Conservation (phyloP, 306 rosid species). For the Dalbergia cultrata region DNA sequence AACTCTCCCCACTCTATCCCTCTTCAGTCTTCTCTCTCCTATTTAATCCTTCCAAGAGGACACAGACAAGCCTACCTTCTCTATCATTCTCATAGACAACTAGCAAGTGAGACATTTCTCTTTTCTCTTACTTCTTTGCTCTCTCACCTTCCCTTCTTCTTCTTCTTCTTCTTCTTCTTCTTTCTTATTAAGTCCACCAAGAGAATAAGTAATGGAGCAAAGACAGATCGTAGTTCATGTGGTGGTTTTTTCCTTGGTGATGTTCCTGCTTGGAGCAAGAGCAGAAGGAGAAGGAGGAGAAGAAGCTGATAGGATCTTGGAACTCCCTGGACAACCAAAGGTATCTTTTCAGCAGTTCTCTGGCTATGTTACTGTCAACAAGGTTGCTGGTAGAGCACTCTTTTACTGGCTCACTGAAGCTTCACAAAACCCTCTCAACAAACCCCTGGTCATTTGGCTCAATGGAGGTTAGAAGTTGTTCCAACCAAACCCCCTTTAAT, state of each 20-base stretch:
- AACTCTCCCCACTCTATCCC: not conserved
- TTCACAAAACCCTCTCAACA: constrained; percentile 56
- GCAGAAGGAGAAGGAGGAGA: constrained; percentile 51
- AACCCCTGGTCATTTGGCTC: constrained; percentile 94
- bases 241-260: constrained; percentile 45
- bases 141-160: constrained; percentile 5
- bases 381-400: constrained; percentile 87
- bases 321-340: constrained; percentile 91
- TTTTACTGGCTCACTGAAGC: constrained; percentile 99
- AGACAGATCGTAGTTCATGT: constrained; percentile 55
- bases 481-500: not conserved
- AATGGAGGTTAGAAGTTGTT: constrained; percentile 77
- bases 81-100: constrained; percentile 54
- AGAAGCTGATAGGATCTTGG: constrained; percentile 69
- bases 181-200: constrained; percentile 27
- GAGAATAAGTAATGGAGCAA: constrained; percentile 50
- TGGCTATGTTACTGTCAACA: constrained; percentile 88
- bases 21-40: constrained; percentile 55
- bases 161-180: constrained; percentile 27
- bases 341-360: constrained; percentile 86
- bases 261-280: constrained; percentile 32
- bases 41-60: constrained; percentile 68
- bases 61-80: constrained; percentile 42
- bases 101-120: constrained; percentile 39
- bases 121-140: not conserved